phyloP scores from a whole-genome alignment of 148 eudicot genomes.

The Vaccinium macrocarpon region DNA sequence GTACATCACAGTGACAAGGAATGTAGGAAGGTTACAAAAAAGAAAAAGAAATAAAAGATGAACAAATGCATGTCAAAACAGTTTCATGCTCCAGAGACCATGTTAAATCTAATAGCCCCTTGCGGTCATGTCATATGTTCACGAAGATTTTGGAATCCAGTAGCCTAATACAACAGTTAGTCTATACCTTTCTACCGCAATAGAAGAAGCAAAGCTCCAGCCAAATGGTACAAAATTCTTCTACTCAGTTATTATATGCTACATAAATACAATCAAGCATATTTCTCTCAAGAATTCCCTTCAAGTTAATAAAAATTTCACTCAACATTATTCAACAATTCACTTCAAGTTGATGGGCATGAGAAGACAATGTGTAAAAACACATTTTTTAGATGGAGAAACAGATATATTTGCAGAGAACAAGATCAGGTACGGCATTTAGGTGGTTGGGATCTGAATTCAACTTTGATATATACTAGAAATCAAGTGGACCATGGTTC shows the following conservation, averaged over 20 bases:
- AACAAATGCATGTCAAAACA: neutral
- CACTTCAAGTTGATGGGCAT: too few species aligned
- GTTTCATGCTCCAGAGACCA: neutral
- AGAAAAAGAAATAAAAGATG: neutral
- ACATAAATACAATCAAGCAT: neutral
- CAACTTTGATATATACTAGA: too few species aligned
- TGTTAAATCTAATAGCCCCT: neutral
- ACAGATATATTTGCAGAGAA: too few species aligned
- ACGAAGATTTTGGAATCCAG: neutral
- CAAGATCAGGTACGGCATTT: too few species aligned
- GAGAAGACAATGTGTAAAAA: too few species aligned
- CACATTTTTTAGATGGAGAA: too few species aligned
- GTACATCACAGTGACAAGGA: neutral
- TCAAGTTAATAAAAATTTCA: too few species aligned
- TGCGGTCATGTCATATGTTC: neutral
- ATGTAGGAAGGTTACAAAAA: neutral
- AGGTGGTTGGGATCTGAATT: too few species aligned
- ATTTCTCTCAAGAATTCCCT: neutral
- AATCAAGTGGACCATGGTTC: too few species aligned
- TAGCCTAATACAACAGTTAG: neutral
- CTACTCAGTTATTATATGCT: neutral
- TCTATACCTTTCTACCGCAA: neutral
- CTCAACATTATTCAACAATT: too few species aligned
- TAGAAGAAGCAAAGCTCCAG: neutral
- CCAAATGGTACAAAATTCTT: neutral